Conservation (phyloP, 2,329 filamentous ascomycete genomes). For the Colletotrichum orbiculare region DNA sequence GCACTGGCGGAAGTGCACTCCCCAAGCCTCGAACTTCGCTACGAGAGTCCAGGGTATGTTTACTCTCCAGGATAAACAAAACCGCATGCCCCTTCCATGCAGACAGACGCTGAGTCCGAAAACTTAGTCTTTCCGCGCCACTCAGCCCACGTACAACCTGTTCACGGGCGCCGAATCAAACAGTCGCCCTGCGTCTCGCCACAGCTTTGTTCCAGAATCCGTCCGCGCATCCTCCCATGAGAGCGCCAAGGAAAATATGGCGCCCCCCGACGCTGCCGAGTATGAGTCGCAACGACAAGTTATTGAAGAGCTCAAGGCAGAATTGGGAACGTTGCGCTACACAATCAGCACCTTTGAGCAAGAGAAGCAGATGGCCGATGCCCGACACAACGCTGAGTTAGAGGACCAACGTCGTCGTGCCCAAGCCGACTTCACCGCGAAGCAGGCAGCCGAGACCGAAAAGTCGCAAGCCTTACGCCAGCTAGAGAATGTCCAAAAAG, state of each 20-base stretch:
- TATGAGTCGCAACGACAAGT: slow-evolving; percentile 67
- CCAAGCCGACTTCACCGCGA: slow-evolving; percentile 84
- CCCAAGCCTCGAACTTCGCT: slow-evolving; percentile 50
- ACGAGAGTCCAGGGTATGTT: slow-evolving; percentile 52
- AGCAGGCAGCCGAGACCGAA: slow-evolving; percentile 69
- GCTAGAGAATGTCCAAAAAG: slow-evolving; percentile 60
- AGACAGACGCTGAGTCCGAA: slow-evolving; percentile 14
- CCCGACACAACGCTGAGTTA: slow-evolving; percentile 86
- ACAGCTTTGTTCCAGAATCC: slow-evolving; percentile 53
- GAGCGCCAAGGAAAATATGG: slow-evolving; percentile 69
- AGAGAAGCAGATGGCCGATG: slow-evolving; percentile 81
- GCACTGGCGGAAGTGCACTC: slow-evolving; percentile 50
- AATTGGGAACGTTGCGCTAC: slow-evolving; percentile 89
- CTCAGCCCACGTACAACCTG: slow-evolving; percentile 69
- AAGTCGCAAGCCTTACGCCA: slow-evolving; percentile 61
- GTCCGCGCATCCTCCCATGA: slow-evolving; percentile 63
- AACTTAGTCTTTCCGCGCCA: slow-evolving; percentile 58
- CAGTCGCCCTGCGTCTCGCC: slow-evolving; percentile 53
- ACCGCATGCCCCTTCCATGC: slow-evolving; percentile 12
- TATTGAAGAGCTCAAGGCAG: slow-evolving; percentile 86
- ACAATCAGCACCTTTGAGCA: slow-evolving; percentile 88
- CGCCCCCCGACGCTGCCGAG: slow-evolving; percentile 67
- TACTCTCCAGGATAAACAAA: slow-evolving; percentile 38
- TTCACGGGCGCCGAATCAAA: slow-evolving; percentile 62
- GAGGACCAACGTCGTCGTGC: slow-evolving; percentile 82